Evolutionary conservation across 2,329 filamentous ascomycete genomes (phyloP).

Genomic region (Fusarium anthophilum): DNA sequence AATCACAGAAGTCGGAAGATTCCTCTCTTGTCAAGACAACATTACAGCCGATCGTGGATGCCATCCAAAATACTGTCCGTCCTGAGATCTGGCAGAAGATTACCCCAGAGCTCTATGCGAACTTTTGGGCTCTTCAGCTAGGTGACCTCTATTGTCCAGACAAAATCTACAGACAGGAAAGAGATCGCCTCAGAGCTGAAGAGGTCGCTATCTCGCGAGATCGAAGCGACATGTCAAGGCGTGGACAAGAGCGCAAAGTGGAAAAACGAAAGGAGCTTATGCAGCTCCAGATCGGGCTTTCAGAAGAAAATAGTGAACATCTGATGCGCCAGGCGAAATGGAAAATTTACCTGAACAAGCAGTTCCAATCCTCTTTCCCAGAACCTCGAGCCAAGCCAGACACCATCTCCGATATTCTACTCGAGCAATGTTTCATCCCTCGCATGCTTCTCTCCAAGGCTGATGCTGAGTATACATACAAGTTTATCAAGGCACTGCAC

Average conservation of each 20-base stretch:
- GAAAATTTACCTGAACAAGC: conserved; percentile 74
- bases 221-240: conserved; percentile 75
- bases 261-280: conserved; percentile 75
- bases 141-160: conserved; percentile 82
- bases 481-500: conserved; percentile 88
- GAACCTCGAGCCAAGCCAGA: conserved; percentile 70
- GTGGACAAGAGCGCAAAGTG: conserved; percentile 69
- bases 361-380: conserved; percentile 83
- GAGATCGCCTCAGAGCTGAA: conserved; percentile 72
- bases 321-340: conserved; percentile 73
- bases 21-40: conserved; percentile 44
- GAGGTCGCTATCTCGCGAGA: conserved; percentile 74
- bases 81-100: conserved; percentile 74
- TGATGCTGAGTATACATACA: conserved; percentile 89
- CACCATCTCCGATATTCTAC: conserved; percentile 75
- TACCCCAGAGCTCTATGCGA: conserved; percentile 83
- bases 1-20: conserved; percentile 48
- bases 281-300: conserved; percentile 73
- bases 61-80: conserved; percentile 70
- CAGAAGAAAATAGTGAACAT: conserved; percentile 78
- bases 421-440: conserved; percentile 94
- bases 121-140: conserved; percentile 91
- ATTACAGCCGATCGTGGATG: conserved; percentile 77
- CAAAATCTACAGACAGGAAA: conserved; percentile 81
- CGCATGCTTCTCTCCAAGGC: conserved; percentile 83